Evolutionary conservation across 1,139 yeast genomes (phyloP).

Genomic region (Saccharomyces hybrid): DNA sequence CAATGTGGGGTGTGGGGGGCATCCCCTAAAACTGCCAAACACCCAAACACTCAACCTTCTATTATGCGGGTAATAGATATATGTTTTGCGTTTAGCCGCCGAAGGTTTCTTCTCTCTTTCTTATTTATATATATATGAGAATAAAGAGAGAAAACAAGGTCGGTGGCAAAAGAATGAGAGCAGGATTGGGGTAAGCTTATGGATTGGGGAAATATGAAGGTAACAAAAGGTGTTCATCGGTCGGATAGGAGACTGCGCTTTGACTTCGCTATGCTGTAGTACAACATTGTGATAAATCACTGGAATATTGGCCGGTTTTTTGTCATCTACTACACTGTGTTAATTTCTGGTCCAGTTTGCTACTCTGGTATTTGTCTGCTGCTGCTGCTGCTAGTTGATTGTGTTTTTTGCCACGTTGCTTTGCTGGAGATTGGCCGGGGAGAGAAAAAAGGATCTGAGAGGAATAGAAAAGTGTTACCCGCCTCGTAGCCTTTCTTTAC

Average conservation of each 20-base stretch:
- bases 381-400: no score
- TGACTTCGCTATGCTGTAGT: no score
- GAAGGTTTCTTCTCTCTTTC: background rate
- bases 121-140: background rate
- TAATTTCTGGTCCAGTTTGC: no score
- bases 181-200: background rate
- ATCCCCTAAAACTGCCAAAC: background rate
- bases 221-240: background rate
- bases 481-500: background rate
- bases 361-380: no score
- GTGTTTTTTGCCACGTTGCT: no score
- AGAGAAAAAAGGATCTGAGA: background rate
- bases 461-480: background rate
- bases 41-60: background rate
- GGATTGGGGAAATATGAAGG: background rate
- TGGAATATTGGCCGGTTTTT: no score
- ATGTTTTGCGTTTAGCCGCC: background rate
- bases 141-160: background rate
- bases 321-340: no score
- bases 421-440: no score
- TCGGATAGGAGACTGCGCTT: background rate
- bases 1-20: background rate
- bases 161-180: background rate
- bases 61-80: background rate
- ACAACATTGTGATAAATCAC: no score